A percentile compares a stretch with the other conserved stretches of the same genome.
These are phyloP conservation scores for Cyberlindnera japonica DNA, from an alignment of 805 yeast species.

Conservation along the genomic window DNA sequence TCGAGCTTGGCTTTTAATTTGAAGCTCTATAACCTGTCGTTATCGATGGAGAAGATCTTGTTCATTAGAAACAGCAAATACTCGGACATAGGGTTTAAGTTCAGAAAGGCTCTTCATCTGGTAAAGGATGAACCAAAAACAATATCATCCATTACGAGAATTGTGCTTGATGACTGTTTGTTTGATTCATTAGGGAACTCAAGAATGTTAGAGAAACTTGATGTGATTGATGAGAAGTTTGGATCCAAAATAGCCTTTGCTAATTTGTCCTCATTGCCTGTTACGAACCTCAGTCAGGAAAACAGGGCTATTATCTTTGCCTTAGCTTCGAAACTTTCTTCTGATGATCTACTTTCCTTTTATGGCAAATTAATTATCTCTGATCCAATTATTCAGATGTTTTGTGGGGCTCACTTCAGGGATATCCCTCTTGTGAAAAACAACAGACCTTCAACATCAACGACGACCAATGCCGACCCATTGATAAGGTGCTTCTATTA, in stretches of 20 bases:
- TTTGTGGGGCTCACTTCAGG: constrained; percentile 19
- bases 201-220: constrained; percentile 19
- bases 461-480: constrained; percentile 23
- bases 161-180: constrained; percentile 16
- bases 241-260: constrained; percentile 9
- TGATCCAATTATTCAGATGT: constrained; percentile 24
- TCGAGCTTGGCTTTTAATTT: constrained; percentile 43
- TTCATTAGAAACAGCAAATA: constrained; percentile 16
- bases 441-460: not conserved
- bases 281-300: constrained; percentile 15
- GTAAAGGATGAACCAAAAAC: constrained; percentile 11
- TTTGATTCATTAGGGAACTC: constrained; percentile 9
- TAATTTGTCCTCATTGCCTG: constrained; percentile 4
- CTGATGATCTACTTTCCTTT: constrained; percentile 9
- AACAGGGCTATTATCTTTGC: constrained; percentile 20
- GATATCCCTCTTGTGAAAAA: constrained; percentile 19
- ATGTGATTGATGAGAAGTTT: constrained; percentile 12
- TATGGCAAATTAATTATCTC: constrained; percentile 10
- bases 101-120: constrained; percentile 33
- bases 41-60: constrained; percentile 29
- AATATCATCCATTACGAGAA: not conserved
- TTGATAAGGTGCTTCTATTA: constrained; percentile 33
- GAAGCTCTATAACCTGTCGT: constrained; percentile 21
- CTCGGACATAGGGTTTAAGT: constrained; percentile 28
- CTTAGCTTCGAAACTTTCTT: constrained; percentile 14